Percentiles rank a stretch among this genome's conserved stretches.
These are phyloP conservation scores for Saccharomycopsis crataegensis DNA, from an alignment of 1,139 yeast species.

Conservation along the genomic window DNA sequence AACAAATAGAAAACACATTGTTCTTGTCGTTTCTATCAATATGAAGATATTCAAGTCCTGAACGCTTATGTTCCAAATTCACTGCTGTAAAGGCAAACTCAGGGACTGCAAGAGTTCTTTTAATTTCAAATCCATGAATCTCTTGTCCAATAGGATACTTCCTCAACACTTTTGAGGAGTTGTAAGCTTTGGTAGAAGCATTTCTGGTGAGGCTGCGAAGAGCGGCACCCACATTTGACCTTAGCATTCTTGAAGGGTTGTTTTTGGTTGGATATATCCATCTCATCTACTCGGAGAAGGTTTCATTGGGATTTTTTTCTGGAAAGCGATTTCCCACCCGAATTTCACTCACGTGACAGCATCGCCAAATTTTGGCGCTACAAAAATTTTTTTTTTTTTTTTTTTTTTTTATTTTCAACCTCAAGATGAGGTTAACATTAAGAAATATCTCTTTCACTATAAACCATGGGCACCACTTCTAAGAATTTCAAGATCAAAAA, in stretches of 20 bases:
- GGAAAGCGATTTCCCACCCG: no score
- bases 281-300: no score
- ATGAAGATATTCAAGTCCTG: constrained; percentile 81
- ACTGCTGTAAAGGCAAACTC: constrained; percentile 80
- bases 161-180: constrained; percentile 27
- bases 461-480: not conserved
- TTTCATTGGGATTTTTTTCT: no score
- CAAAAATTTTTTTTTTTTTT: no score
- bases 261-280: not conserved
- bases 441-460: no score
- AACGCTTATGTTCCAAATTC: constrained; percentile 52
- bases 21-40: constrained; percentile 75
- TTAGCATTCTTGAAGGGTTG: not conserved
- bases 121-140: constrained; percentile 57
- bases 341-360: no score
- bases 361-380: no score
- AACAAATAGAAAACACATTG: constrained; percentile 83
- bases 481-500: constrained; percentile 17
- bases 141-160: constrained; percentile 59
- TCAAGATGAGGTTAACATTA: no score
- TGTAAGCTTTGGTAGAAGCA: constrained; percentile 19
- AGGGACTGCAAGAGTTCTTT: constrained; percentile 62
- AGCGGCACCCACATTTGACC: not conserved
- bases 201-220: not conserved
- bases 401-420: no score